Evolutionary conservation across 495 filamentous ascomycete genomes (phyloP).

Genomic region (Neohortaea acidophila): DNA sequence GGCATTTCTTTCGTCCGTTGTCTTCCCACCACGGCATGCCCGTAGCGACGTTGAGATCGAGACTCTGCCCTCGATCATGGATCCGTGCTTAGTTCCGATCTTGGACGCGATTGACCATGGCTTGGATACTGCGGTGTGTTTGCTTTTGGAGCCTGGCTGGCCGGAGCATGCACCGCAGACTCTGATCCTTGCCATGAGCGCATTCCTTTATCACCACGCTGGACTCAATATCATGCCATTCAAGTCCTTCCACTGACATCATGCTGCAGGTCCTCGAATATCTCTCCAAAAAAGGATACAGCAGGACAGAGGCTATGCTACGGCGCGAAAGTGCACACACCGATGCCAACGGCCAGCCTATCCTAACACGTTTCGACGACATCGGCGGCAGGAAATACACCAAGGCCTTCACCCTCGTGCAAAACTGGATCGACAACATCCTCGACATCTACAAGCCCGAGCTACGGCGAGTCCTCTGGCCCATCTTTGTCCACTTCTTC

Average conservation of each 20-base stretch:
- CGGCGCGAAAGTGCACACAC: constrained; percentile 74
- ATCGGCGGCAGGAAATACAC: constrained; percentile 59
- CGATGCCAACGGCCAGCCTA: constrained; percentile 59
- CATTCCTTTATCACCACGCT: too few relatives aligned
- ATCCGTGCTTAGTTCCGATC: too few relatives aligned
- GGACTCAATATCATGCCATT: too few relatives aligned
- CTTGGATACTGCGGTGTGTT: too few relatives aligned
- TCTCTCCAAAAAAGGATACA: constrained; percentile 88
- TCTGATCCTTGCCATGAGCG: too few relatives aligned
- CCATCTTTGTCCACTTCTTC: constrained; percentile 85
- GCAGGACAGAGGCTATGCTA: constrained; percentile 79
- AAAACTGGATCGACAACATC: constrained; percentile 71
- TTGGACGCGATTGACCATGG: too few relatives aligned
- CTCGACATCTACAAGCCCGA: constrained; percentile 96
- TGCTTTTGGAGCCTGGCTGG: too few relatives aligned
- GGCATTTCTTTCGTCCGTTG: too few relatives aligned
- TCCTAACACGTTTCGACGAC: constrained; percentile 46
- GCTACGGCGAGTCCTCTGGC: constrained; percentile 72
- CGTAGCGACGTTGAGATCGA: too few relatives aligned
- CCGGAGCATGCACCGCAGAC: too few relatives aligned
- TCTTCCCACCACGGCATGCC: too few relatives aligned
- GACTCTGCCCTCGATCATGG: too few relatives aligned
- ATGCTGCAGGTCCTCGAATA: constrained; percentile 75
- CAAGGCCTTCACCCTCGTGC: constrained; percentile 54
- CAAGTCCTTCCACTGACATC: not conserved